Conservation (phyloP, 257 asterid genomes). For the Nicotiana sylvestris region DNA sequence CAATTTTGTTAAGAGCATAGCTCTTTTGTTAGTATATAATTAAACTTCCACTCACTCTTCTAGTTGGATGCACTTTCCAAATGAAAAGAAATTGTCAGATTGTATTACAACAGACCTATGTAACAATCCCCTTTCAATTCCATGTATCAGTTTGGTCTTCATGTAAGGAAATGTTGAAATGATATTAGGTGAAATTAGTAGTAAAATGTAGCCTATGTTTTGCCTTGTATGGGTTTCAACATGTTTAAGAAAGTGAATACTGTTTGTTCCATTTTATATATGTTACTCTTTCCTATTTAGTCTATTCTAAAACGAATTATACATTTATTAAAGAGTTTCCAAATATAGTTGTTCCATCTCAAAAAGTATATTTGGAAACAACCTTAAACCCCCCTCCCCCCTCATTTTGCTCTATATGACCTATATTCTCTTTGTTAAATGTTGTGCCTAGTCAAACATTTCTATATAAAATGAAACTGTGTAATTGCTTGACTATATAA, state of each 20-base stretch:
- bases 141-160: not conserved
- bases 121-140: not conserved
- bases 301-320: not conserved
- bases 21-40: constrained; percentile 3
- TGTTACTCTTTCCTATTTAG: not conserved
- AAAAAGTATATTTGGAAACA: not conserved
- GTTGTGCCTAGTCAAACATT: not conserved
- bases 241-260: not conserved
- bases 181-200: not conserved
- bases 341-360: too few relatives aligned
- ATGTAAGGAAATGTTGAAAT: not conserved
- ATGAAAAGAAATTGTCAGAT: not conserved
- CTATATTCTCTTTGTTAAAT: not conserved
- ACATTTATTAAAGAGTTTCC: too few relatives aligned
- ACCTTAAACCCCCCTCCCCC: too few relatives aligned
- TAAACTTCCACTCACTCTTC: not conserved
- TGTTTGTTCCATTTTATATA: not conserved
- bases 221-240: not conserved
- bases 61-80: constrained; percentile 1
- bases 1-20: constrained; percentile 1
- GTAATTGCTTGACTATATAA: not conserved
- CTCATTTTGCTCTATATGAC: not conserved
- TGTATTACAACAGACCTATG: not conserved
- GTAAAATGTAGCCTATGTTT: not conserved
- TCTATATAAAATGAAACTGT: too few relatives aligned